A percentile compares a stretch with the other conserved stretches of the same genome.
phyloP scores from a whole-genome alignment of 768 basidiomycete species.

The Leccinum subgranulosum region DNA sequence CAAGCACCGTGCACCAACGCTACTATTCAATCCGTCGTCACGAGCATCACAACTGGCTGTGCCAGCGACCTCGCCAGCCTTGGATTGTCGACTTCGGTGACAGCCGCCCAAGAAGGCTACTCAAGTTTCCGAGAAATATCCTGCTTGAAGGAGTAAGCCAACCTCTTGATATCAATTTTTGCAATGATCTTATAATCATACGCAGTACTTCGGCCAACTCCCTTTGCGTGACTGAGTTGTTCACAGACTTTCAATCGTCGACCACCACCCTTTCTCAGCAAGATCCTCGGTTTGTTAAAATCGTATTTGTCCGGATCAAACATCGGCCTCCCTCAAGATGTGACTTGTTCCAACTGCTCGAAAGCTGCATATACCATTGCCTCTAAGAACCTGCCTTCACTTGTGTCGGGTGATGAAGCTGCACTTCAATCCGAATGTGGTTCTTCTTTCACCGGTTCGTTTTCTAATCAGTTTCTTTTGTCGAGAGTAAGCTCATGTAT shows the following conservation, averaged over 20 bases:
- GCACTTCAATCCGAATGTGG: constrained; percentile 41
- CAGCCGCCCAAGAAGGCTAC: constrained; percentile 50
- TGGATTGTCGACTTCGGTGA: constrained; percentile 28
- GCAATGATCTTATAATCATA: neutral
- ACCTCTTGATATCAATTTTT: neutral
- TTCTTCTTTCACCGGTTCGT: constrained; percentile 49
- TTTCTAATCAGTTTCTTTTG: neutral
- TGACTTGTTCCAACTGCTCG: constrained; percentile 52
- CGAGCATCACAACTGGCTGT: constrained; percentile 54
- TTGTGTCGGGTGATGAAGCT: constrained; percentile 28
- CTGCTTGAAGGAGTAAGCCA: constrained; percentile 66
- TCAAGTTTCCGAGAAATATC: constrained; percentile 51
- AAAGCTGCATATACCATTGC: constrained; percentile 50
- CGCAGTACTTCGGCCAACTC: constrained; percentile 35
- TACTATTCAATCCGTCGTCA: constrained; percentile 53
- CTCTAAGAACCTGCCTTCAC: constrained; percentile 33
- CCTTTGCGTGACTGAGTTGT: constrained; percentile 56
- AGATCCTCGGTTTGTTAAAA: constrained; percentile 13
- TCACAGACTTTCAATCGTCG: constrained; percentile 48
- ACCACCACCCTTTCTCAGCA: constrained; percentile 18
- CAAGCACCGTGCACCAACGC: constrained; percentile 54
- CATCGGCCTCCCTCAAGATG: constrained; percentile 29
- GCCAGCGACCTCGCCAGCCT: constrained; percentile 34
- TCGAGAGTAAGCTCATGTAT: neutral
- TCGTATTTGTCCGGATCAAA: neutral